Conservation (phyloP, 768 basidiomycete genomes). For the Hericium rajendrae region DNA sequence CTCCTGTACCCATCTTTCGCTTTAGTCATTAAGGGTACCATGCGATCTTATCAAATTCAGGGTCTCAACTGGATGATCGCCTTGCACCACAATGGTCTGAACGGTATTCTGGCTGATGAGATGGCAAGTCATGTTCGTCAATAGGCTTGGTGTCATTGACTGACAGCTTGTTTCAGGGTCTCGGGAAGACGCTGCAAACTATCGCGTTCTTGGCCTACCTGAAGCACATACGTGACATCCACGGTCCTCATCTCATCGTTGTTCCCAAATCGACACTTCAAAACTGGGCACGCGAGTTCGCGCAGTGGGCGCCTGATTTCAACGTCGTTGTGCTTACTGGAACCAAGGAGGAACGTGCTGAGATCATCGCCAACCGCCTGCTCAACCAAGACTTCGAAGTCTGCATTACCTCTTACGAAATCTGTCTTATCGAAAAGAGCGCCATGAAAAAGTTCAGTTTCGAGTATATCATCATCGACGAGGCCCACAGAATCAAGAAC, state of each 20-base stretch:
- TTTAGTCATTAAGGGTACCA: slow-evolving; percentile 76
- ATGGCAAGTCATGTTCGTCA: slow-evolving; percentile 43
- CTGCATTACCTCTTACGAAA: slow-evolving; percentile 94
- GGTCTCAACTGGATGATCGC: slow-evolving; percentile 98
- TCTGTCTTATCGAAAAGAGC: slow-evolving; percentile 92
- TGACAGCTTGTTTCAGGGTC: slow-evolving; percentile 44
- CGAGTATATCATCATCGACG: slow-evolving; percentile 97
- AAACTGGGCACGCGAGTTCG: slow-evolving; percentile 94
- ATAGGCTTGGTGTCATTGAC: background rate
- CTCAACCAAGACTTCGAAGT: slow-evolving; percentile 87
- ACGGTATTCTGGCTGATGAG: slow-evolving; percentile 95
- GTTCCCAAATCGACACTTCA: slow-evolving; percentile 98
- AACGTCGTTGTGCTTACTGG: slow-evolving; percentile 76
- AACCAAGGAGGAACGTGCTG: slow-evolving; percentile 80
- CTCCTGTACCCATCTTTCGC: background rate
- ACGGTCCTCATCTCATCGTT: slow-evolving; percentile 88
- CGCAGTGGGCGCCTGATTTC: slow-evolving; percentile 84
- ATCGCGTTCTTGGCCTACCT: slow-evolving; percentile 96
- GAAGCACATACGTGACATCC: slow-evolving; percentile 65
- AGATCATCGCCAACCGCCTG: slow-evolving; percentile 68
- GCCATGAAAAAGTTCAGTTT: slow-evolving; percentile 90
- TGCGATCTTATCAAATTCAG: slow-evolving; percentile 93
- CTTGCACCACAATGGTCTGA: slow-evolving; percentile 90
- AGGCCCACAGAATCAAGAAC: slow-evolving; percentile 99
- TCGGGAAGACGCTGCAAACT: slow-evolving; percentile 97